Base-by-base conservation (phyloP, 352 stramenopile species). In the Phytophthora pluvialis region DNA sequence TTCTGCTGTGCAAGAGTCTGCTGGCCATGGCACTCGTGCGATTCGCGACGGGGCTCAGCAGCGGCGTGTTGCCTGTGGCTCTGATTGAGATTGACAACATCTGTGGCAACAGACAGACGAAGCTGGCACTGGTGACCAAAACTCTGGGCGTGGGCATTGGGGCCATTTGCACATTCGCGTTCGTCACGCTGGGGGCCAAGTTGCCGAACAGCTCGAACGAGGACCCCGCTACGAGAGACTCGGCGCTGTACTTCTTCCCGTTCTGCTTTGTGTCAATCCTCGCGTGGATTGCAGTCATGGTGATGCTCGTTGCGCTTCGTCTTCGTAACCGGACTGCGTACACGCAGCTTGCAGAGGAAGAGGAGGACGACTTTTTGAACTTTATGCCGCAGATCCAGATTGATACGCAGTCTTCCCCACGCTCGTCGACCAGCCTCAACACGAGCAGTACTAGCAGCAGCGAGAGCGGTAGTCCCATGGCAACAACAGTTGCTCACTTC, bases 61-160 rank as follows among this genome's bases (percentile, higher is more conserved):
- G 83, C 39, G 86, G 86, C 21, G 86, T 92, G 15, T 61, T 88
- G 13, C 83, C 86, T 4, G 82, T 92, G 36, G 83, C 86, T 31
- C 68, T 90, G 15, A 91, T 92, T 42, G 83, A 94, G 60, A 91
- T 92, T 21, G 86, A 94, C 64, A 90, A 89, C 32, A 92, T 94
- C 39, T 94, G 86, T 60, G 85, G 84, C 29, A 89, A 91, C 35
- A 77, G 85, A 10, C 85, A 94, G 54, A 88, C 85, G 9, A 80
- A 77, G 7, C 32, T 94, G 31, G 83, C 83, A 6, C 62, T 79
- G 11, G 72, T 86, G 5, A 82, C 78, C 65, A 89, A 82, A 72
- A 90, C 88, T 38, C 38, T 92, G n/a, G 85, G 83, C 25, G 77
- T 88, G 13, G 73, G 78, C 1, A 63, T 94, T 2, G 85, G 81